Evolutionary conservation across 1,284 basidiomycete species (phyloP).

Genomic region (Pyrrhoderma noxium): DNA sequence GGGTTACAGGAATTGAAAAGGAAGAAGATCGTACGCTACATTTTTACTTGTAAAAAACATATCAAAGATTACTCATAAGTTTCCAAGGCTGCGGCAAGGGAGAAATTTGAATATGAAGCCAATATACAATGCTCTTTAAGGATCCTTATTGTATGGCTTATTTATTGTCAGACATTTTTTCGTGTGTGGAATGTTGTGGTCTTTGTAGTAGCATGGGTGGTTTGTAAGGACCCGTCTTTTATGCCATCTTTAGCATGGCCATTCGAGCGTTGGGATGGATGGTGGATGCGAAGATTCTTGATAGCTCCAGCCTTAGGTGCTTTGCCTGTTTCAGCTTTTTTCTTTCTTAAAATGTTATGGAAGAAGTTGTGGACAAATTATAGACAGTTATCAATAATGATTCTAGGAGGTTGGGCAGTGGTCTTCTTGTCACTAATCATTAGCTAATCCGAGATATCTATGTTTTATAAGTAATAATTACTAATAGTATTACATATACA

Average conservation of each 20-base stretch:
- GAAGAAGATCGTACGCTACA: neutral
- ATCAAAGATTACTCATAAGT: neutral
- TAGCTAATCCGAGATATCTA: neutral
- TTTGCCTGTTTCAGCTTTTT: neutral
- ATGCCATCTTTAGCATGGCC: neutral
- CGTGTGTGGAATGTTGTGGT: neutral
- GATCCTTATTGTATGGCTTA: neutral
- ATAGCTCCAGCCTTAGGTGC: neutral
- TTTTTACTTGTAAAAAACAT: neutral
- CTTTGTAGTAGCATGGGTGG: neutral
- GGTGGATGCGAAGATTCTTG: neutral
- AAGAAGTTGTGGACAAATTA: neutral
- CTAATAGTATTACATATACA: neutral
- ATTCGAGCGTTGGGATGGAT: neutral
- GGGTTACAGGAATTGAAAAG: constrained; percentile 4
- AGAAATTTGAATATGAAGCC: neutral
- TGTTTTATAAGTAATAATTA: neutral
- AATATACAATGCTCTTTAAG: neutral
- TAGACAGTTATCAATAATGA: neutral
- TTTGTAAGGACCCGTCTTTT: neutral
- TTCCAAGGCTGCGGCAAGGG: neutral
- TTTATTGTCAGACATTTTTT: constrained; percentile 3
- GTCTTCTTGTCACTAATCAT: neutral
- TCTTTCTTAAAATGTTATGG: neutral
- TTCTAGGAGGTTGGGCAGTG: neutral